Base-by-base conservation (phyloP, 129 eudicot species). In the Lactuca saligna region DNA sequence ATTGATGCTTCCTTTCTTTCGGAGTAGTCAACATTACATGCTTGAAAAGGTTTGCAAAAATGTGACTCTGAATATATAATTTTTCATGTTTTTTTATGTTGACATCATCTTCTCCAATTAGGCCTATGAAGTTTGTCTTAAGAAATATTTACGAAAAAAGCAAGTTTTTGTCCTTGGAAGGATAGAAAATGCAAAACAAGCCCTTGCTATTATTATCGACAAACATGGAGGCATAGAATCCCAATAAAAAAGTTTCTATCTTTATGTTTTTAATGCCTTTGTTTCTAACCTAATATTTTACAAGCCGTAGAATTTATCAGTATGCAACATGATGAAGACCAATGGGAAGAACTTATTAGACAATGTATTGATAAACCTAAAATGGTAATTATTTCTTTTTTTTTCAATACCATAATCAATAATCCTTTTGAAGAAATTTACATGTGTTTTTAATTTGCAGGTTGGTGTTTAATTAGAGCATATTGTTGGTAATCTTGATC, bases 401-500 rank as follows among this genome's bases (percentile, higher is more conserved):
- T n/a, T n/a, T n/a, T 42, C 6, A n/a, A n/a, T 42, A 49, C 65
- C 34, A 29, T n/a, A 64, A 70, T 4, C 20, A 54, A 7, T 53
- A 42, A 53, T 61, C 9, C 50, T 14, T 61, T 61, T 37, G 13
- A 61, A 61, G 37, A 33, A 8, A 32, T 8, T 34, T 38, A 51
- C 33, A 63, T 54, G 7, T 67, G 68, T 63, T 20, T 69, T 57
- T 68, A 34, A 17, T 75, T 61, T 64, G 33, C 90, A 93, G 99
- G 92, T 93, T 16, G 99, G 99, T 46, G 88, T 89, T 57, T 74
- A 89, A 89, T 70, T 89, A 78, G 99, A 93, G 85, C 99, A 93
- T 75, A 93, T 97, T 25, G 99, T 93, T 10, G 97, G 99, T 69
- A 87, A 89, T 77, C 95, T 93, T 61, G 99, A 93, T 87, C 99